phyloP scores from a whole-genome alignment of 108 stramenopile species.

The Skeletonema costatum region DNA sequence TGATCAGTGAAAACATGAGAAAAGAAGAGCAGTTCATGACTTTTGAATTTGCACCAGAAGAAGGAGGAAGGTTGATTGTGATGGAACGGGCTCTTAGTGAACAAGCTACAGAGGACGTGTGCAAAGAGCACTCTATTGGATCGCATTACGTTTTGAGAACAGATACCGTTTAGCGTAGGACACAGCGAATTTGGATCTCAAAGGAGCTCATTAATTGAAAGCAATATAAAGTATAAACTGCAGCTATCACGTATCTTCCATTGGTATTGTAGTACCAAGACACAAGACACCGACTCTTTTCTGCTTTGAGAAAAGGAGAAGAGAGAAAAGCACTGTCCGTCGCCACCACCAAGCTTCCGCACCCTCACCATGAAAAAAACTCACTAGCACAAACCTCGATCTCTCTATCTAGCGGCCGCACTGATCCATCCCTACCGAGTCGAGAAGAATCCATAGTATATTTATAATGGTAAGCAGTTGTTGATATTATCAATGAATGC shows the following conservation, averaged over 20 bases:
- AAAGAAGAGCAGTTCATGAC: slow-evolving; percentile 45
- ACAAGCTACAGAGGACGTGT: slow-evolving; percentile 46
- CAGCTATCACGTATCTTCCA: no score
- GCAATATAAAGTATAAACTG: no score
- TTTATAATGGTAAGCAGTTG: background rate
- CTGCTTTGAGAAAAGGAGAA: no score
- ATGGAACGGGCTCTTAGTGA: slow-evolving; percentile 42
- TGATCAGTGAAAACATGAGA: slow-evolving; percentile 44
- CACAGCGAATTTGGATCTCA: background rate
- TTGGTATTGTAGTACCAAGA: no score
- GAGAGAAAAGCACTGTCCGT: no score
- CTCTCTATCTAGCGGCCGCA: no score
- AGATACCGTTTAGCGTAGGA: background rate
- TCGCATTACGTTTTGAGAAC: slow-evolving; percentile 32
- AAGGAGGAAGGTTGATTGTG: slow-evolving; percentile 47
- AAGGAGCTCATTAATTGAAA: no score
- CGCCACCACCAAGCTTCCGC: no score
- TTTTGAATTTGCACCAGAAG: slow-evolving; percentile 55
- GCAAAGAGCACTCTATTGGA: slow-evolving; percentile 56
- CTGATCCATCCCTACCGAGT: background rate
- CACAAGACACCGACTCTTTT: no score
- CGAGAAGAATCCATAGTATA: background rate
- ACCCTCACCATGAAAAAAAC: no score
- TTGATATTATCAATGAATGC: background rate
- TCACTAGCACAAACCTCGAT: no score